A percentile compares a stretch with the other conserved stretches of the same genome.
Evolutionary conservation across 108 stramenopile species (phyloP).

Genomic region (Nitzschia palea): DNA sequence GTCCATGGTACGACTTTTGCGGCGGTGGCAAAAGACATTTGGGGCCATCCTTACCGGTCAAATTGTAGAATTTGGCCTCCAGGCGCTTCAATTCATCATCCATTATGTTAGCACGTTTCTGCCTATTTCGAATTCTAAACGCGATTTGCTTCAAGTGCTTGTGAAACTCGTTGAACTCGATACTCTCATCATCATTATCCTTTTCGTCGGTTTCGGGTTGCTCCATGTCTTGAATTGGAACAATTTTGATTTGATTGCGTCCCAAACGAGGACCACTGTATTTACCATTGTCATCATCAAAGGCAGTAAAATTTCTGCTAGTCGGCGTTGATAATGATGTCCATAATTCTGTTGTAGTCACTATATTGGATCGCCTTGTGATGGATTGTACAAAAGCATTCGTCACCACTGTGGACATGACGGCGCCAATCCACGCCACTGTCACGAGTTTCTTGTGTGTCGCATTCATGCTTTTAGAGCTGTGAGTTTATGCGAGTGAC

Average conservation of each 20-base stretch:
- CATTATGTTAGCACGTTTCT: conserved; percentile 4
- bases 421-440: too few species aligned
- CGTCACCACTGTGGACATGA: too few species aligned
- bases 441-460: too few species aligned
- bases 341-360: background rate
- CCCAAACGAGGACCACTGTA: background rate
- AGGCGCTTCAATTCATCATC: conserved; percentile 37
- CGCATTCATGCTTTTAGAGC: too few species aligned
- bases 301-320: background rate
- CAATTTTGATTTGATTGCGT: background rate
- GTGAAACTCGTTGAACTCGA: background rate
- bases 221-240: background rate
- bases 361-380: too few species aligned
- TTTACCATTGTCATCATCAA: background rate
- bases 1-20: conserved; percentile 10
- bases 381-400: too few species aligned
- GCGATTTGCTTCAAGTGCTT: background rate
- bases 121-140: background rate
- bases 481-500: too few species aligned
- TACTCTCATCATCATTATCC: background rate
- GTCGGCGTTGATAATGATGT: conserved; percentile 1
- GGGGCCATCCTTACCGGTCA: conserved; percentile 7
- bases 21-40: background rate
- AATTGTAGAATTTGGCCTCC: conserved; percentile 18
- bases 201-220: background rate